Evolutionary conservation across 331 rosid species (phyloP).

Genomic region (Telfairia occidentalis): DNA sequence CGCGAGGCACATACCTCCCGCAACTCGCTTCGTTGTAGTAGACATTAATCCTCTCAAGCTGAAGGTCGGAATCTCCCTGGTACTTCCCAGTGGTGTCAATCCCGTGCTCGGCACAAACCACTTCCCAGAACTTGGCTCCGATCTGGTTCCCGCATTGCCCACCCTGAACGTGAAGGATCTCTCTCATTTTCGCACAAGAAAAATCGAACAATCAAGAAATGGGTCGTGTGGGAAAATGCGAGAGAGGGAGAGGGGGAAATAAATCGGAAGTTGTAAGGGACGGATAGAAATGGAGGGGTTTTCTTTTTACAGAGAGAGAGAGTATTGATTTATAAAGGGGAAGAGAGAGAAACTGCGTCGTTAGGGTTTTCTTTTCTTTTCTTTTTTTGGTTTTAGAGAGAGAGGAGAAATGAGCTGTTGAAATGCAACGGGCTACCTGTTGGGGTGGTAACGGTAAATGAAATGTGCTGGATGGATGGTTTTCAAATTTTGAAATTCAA

Average conservation of each 20-base stretch:
- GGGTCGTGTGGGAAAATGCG: not conserved
- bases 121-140: conserved; percentile 61
- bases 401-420: conserved; percentile 3
- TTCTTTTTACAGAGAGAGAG: not conserved
- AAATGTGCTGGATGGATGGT: not conserved
- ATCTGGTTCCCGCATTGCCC: conserved; percentile 64
- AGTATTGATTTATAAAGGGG: not conserved
- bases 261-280: not conserved
- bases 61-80: conserved; percentile 37
- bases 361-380: too few relatives aligned
- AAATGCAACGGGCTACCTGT: conserved; percentile 14
- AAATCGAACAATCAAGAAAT: not conserved
- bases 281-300: not conserved
- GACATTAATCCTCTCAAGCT: conserved; percentile 53
- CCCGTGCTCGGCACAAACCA: conserved; percentile 53
- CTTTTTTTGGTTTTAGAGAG: not conserved
- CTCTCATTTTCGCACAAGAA: conserved; percentile 34
- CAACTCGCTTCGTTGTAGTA: conserved; percentile 56
- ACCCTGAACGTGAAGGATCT: conserved; percentile 53
- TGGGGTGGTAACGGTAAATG: conserved; percentile 12
- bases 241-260: not conserved
- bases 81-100: conserved; percentile 48
- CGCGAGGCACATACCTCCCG: conserved; percentile 50
- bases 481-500: conserved; percentile 7
- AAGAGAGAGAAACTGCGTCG: not conserved